A percentile compares a stretch with the other conserved stretches of the same genome.
Evolutionary conservation across 1,284 basidiomycete genomes (phyloP).

Genomic region (Apiotrichum montevideense): DNA sequence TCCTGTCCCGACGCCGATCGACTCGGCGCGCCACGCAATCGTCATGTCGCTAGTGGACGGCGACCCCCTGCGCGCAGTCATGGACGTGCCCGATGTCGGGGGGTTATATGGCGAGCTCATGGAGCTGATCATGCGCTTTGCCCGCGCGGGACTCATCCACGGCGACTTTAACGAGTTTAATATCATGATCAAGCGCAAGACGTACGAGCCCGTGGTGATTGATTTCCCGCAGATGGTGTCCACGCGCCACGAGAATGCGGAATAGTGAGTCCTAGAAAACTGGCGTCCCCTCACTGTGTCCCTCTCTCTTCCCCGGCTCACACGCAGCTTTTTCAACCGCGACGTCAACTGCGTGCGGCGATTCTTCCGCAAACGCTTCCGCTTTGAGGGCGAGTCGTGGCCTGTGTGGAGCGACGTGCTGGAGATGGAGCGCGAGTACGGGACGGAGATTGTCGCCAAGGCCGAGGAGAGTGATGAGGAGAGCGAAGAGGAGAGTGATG

Average conservation of each 20-base stretch:
- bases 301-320: background rate
- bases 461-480: no score
- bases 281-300: no score
- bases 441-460: constrained; percentile 15
- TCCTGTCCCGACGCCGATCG: constrained; percentile 87
- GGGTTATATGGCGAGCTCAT: constrained; percentile 87
- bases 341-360: constrained; percentile 94
- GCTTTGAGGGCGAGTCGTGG: constrained; percentile 83
- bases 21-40: constrained; percentile 89
- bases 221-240: constrained; percentile 99
- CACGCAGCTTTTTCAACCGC: constrained; percentile 87
- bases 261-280: constrained; percentile 61
- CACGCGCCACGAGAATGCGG: constrained; percentile 92
- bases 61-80: constrained; percentile 92
- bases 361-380: constrained; percentile 88
- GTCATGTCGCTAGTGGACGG: constrained; percentile 95
- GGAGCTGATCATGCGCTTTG: constrained; percentile 93
- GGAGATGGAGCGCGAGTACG: constrained; percentile 49
- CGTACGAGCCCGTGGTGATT: constrained; percentile 78
- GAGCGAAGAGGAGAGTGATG: constrained; percentile 9
- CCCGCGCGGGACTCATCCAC: constrained; percentile 87
- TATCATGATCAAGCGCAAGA: constrained; percentile 76
- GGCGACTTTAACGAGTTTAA: constrained; percentile 99
- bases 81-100: constrained; percentile 73
- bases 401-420: constrained; percentile 70